These are phyloP conservation scores for Xylona heveae DNA, from an alignment of 495 filamentous ascomycete species.

Conservation along the genomic window DNA sequence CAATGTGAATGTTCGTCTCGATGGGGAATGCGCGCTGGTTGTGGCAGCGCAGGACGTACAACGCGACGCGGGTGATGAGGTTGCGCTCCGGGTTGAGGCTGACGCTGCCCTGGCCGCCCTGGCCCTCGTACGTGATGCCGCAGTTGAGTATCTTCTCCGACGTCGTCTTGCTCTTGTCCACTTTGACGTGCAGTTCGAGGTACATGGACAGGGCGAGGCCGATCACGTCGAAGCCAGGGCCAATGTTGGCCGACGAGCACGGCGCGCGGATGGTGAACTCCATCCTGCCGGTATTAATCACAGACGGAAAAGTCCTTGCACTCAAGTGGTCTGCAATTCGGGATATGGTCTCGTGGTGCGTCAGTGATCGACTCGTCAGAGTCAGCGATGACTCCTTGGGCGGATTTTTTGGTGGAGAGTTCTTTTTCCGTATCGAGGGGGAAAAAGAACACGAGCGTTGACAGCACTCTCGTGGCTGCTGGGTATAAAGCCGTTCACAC, in stretches of 20 bases:
- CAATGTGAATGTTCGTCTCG: conserved; percentile 78
- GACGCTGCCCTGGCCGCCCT: conserved; percentile 51
- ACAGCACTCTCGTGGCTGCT: too few relatives aligned
- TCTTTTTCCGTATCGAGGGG: too few relatives aligned
- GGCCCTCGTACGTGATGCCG: conserved; percentile 69
- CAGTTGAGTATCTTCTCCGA: conserved; percentile 60
- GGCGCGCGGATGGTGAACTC: too few relatives aligned
- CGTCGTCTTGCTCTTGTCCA: conserved; percentile 28
- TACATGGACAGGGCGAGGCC: conserved; percentile 81
- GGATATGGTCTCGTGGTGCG: too few relatives aligned
- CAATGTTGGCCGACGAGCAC: conserved; percentile 90
- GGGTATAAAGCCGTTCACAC: too few relatives aligned
- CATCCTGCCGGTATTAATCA: too few relatives aligned
- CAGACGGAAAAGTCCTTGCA: too few relatives aligned
- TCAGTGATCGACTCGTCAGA: too few relatives aligned
- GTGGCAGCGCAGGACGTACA: conserved; percentile 87
- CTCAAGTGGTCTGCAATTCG: too few relatives aligned
- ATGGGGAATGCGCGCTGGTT: conserved; percentile 57
- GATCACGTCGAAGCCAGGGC: conserved; percentile 92
- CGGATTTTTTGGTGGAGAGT: too few relatives aligned
- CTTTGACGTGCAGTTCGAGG: conserved; percentile 60
- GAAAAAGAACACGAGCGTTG: too few relatives aligned
- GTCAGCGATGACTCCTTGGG: too few relatives aligned
- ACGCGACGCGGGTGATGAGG: conserved; percentile 71
- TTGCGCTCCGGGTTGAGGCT: conserved; percentile 60